These are phyloP conservation scores for Pelargonium cotyledonis DNA, from an alignment of 441 rosid genomes.

Conservation along the genomic window DNA sequence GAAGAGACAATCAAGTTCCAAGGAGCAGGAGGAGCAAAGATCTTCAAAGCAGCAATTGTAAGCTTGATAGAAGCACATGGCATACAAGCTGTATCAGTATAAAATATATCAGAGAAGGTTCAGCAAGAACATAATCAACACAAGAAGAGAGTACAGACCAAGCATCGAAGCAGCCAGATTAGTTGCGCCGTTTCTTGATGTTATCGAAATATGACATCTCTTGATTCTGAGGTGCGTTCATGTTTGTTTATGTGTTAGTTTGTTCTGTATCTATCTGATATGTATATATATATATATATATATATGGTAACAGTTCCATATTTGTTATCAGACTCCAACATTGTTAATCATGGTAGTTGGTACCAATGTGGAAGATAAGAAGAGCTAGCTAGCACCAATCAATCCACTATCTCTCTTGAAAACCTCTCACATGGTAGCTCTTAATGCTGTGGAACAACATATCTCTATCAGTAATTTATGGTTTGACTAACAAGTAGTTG, in stretches of 20 bases:
- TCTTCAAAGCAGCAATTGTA: constrained; percentile 32
- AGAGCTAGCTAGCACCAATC: background rate
- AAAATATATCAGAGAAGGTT: too few relatives aligned
- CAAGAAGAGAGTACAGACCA: constrained; percentile 21
- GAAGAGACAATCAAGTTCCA: too few relatives aligned
- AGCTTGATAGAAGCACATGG: constrained; percentile 32
- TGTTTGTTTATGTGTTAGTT: constrained; percentile 9
- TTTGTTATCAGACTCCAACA: background rate
- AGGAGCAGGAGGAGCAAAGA: constrained; percentile 23
- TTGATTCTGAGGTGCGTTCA: constrained; percentile 38
- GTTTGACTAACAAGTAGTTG: too few relatives aligned
- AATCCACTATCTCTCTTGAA: background rate
- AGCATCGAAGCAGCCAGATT: constrained; percentile 44
- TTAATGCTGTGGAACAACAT: background rate
- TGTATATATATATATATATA: too few relatives aligned
- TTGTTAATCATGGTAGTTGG: constrained; percentile 8
- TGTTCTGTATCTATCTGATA: background rate
- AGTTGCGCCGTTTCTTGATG: constrained; percentile 35
- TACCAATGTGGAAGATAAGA: background rate
- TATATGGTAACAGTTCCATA: too few relatives aligned
- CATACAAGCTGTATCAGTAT: constrained; percentile 26
- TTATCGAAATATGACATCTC: constrained; percentile 37
- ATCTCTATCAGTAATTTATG: background rate
- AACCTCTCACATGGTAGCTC: constrained; percentile 8
- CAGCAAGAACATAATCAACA: background rate